Evolutionary conservation across 208 protist species (phyloP).

Genomic region (Novymonas esmeraldas): DNA sequence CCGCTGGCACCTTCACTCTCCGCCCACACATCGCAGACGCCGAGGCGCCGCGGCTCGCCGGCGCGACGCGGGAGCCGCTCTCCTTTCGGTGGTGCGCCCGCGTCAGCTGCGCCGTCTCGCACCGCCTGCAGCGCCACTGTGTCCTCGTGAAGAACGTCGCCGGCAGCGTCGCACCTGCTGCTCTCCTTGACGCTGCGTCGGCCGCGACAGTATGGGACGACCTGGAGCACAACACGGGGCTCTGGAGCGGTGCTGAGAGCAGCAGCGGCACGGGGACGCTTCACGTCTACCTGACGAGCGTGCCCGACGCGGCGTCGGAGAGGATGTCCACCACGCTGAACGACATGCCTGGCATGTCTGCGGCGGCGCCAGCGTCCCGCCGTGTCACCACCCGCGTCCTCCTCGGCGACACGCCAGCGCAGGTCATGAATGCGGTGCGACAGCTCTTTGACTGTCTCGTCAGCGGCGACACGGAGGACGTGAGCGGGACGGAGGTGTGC

Average conservation of each 20-base stretch:
- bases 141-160: constrained; percentile 11
- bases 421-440: constrained; percentile 38
- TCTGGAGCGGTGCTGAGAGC: constrained; percentile 5
- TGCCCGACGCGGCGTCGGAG: constrained; percentile 5
- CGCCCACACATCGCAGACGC: not conserved
- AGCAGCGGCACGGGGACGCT: constrained; percentile 1
- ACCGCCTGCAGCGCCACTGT: constrained; percentile 7
- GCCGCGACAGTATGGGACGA: not conserved
- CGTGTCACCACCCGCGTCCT: constrained; percentile 37
- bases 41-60: not conserved
- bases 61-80: not conserved
- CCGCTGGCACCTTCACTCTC: constrained; percentile 2
- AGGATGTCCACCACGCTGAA: constrained; percentile 12
- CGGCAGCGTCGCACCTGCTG: not conserved
- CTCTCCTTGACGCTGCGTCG: not conserved
- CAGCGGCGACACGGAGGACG: not conserved
- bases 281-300: constrained; percentile 25
- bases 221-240: not conserved
- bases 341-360: constrained; percentile 6
- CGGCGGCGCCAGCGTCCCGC: not conserved
- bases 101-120: constrained; percentile 15
- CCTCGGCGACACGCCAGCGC: constrained; percentile 36
- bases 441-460: constrained; percentile 37
- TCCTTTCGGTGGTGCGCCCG: constrained; percentile 18
- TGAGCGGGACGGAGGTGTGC: constrained; percentile 44